phyloP scores from a whole-genome alignment of 371 early-diverging fungal species.

The Saksenaea oblongispora region DNA sequence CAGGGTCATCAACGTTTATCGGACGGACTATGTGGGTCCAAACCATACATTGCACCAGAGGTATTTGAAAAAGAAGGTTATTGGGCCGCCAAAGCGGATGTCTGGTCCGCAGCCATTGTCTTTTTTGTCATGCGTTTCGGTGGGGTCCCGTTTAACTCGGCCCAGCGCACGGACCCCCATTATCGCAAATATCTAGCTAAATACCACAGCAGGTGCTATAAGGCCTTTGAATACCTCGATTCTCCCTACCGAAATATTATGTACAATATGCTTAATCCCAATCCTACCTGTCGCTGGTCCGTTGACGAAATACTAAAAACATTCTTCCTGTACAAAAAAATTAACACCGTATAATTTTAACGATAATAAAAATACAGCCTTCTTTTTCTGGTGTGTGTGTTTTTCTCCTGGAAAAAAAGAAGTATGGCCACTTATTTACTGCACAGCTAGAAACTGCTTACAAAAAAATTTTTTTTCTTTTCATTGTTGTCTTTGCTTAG shows the following conservation, averaged over 20 bases:
- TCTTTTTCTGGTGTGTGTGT: no score
- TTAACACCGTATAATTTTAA: no score
- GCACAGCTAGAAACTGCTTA: no score
- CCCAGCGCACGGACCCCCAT: slow-evolving; percentile 62
- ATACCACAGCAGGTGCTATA: slow-evolving; percentile 9
- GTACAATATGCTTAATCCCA: slow-evolving; percentile 51
- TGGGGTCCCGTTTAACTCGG: slow-evolving; percentile 60
- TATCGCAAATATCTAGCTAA: slow-evolving; percentile 56
- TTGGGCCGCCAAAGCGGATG: slow-evolving; percentile 73
- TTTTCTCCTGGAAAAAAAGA: no score
- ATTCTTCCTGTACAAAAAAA: background rate
- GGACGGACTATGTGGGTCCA: slow-evolving; percentile 79
- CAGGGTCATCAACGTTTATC: slow-evolving; percentile 67
- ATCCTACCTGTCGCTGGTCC: slow-evolving; percentile 48
- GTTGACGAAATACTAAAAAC: slow-evolving; percentile 12
- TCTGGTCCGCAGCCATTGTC: slow-evolving; percentile 84
- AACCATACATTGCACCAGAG: slow-evolving; percentile 91
- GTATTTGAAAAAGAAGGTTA: slow-evolving; percentile 55
- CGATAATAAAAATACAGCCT: no score
- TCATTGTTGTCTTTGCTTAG: no score
- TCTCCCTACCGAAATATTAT: slow-evolving; percentile 5
- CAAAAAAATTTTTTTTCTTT: no score
- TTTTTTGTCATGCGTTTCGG: slow-evolving; percentile 78
- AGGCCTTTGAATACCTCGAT: background rate
- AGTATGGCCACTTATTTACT: no score